These are phyloP conservation scores for Ensete glaucum DNA, from an alignment of 176 grass and related monocot species.

Conservation along the genomic window DNA sequence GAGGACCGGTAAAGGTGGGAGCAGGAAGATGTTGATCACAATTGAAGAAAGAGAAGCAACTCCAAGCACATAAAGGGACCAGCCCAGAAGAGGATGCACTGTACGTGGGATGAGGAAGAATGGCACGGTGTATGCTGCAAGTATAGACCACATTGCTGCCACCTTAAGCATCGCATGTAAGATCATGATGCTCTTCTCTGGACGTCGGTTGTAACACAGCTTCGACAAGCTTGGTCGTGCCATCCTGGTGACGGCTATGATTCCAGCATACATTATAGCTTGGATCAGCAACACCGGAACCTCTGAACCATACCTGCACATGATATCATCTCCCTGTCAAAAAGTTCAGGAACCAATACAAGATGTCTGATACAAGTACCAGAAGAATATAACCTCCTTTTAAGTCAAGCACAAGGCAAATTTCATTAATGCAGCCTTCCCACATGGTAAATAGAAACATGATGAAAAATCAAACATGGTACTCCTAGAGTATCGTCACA, in stretches of 20 bases:
- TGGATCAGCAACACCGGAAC: slow-evolving; percentile 66
- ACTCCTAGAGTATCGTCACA: slow-evolving; percentile 3
- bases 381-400: background rate
- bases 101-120: slow-evolving; percentile 86
- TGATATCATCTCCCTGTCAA: slow-evolving; percentile 15
- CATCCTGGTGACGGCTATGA: slow-evolving; percentile 48
- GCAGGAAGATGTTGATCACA: slow-evolving; percentile 64
- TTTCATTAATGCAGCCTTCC: background rate
- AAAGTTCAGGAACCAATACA: background rate
- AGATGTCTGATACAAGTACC: background rate
- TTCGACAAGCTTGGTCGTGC: slow-evolving; percentile 61
- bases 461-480: background rate
- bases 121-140: slow-evolving; percentile 56
- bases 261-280: slow-evolving; percentile 40
- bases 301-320: slow-evolving; percentile 75
- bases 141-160: slow-evolving; percentile 36
- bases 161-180: slow-evolving; percentile 65
- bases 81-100: slow-evolving; percentile 76
- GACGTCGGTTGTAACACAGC: slow-evolving; percentile 56
- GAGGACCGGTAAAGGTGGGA: slow-evolving; percentile 55
- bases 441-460: slow-evolving; percentile 1
- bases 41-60: slow-evolving; percentile 36
- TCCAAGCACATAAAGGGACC: slow-evolving; percentile 75
- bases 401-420: background rate
- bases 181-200: slow-evolving; percentile 50